Evolutionary conservation across 1,284 basidiomycete species (phyloP), one percentile per base, ranked within the genome.

Genomic region (Pseudozyma pruni): DNA sequence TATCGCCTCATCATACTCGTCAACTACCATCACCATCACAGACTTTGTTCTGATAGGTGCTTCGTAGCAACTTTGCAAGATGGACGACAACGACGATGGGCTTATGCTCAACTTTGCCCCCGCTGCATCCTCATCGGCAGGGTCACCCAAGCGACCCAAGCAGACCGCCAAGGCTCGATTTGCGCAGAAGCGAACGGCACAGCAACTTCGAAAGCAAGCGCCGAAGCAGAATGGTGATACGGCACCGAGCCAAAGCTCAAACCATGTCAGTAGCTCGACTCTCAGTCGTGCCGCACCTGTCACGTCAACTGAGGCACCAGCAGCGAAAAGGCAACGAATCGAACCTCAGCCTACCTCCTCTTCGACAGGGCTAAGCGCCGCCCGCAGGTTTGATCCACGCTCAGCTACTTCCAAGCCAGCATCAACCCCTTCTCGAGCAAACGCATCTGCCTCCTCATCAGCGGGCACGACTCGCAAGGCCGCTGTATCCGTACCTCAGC

Each of bases 71-170:
- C n/a, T n/a, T n/a, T 8, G n/a, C 50, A 72, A 51, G 48, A 77
- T 78, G 75, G 75, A 78, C 51, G 72, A 74, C 52, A 68, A 75
- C 46, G 80, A 79, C 48, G 75, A 77, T 63, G 74, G 74, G 42
- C 63, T 81, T 33, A 61, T 81, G 59, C 74, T 81, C 56, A 80
- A 81, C 53, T 77, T 81, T 60, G 80, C 78, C 8, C 56, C 78
- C 11, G 57, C 70, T 13, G 38, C 55, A 14, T 34, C 55, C 5
- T 50, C 49, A 14, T 25, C 56, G 14, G 53, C 50, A 27, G 53
- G 45, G 14, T 29, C 51, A 13, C 46, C 57, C 16, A 67, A 61
- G 29, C 47, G 52, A 5, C 57, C 61, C n/a, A 71, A 66, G 41
- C 60, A 63, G 44, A 59, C 60, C 8, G 67, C 67, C 19, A 70